Evolutionary conservation across 108 stramenopile genomes (phyloP).

Genomic region (Pseudonitzschia delicatissima): DNA sequence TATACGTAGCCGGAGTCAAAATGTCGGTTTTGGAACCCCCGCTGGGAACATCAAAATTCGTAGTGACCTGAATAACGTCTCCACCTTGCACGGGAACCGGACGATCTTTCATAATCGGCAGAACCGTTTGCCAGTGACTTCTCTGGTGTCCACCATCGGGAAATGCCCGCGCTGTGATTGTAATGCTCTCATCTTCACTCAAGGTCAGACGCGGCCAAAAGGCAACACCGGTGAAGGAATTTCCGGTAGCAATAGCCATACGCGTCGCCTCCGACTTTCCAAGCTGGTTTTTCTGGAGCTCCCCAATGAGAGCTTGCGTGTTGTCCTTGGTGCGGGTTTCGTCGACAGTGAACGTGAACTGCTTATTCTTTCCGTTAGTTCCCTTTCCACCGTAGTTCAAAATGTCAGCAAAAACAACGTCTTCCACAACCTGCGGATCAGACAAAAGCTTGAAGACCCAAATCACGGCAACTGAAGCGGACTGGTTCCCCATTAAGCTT

Average conservation of each 20-base stretch:
- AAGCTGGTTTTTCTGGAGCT: constrained; percentile 30
- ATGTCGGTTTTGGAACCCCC: neutral
- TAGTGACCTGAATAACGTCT: constrained; percentile 35
- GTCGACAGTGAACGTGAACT: constrained; percentile 38
- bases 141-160: constrained; percentile 57
- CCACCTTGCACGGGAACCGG: constrained; percentile 36
- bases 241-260: constrained; percentile 30
- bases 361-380: neutral
- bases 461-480: constrained; percentile 67
- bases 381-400: neutral
- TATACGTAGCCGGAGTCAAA: neutral
- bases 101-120: constrained; percentile 47
- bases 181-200: constrained; percentile 19
- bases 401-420: constrained; percentile 49
- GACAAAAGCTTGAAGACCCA: constrained; percentile 56
- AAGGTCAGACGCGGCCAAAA: constrained; percentile 63
- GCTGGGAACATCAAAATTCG: neutral
- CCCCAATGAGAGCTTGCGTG: constrained; percentile 26
- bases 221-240: constrained; percentile 51
- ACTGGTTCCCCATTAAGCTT: constrained; percentile 61
- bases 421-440: constrained; percentile 58
- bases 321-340: constrained; percentile 38
- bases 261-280: constrained; percentile 23
- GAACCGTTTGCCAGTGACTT: constrained; percentile 74
- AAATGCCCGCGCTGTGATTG: constrained; percentile 28